Conservation (phyloP, 352 stramenopile species). For the Thalassiosira mediterranea region DNA sequence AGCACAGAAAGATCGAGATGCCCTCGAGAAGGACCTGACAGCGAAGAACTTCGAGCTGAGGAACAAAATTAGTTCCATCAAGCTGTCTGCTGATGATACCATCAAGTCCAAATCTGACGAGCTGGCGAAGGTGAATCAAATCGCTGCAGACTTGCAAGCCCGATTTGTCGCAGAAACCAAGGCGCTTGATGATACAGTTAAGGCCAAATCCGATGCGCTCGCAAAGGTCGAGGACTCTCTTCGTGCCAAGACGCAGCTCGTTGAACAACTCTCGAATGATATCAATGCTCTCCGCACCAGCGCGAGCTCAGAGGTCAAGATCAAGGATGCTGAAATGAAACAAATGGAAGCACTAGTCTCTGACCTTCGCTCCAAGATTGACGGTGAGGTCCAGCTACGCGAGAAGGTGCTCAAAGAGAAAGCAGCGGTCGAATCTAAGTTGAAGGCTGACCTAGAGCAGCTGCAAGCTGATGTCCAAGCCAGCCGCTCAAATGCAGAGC, state of each 20-base stretch:
- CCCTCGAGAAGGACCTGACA: conserved; percentile 24
- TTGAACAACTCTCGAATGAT: neutral
- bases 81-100: conserved; percentile 19
- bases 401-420: conserved; percentile 26
- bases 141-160: conserved; percentile 15
- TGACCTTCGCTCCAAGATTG: conserved; percentile 16
- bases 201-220: conserved; percentile 6
- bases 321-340: conserved; percentile 29
- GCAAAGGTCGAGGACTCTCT: neutral
- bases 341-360: conserved; percentile 20
- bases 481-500: conserved; percentile 10
- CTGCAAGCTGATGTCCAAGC: conserved; percentile 13
- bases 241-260: neutral
- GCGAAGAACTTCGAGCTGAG: conserved; percentile 29
- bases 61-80: conserved; percentile 20
- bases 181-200: conserved; percentile 18
- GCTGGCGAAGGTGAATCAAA: conserved; percentile 1
- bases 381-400: conserved; percentile 4
- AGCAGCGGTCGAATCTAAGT: conserved; percentile 10
- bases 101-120: conserved; percentile 30
- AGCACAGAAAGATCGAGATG: conserved; percentile 26
- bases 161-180: conserved; percentile 20
- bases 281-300: neutral
- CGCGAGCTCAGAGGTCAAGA: neutral
- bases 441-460: conserved; percentile 12